These are phyloP conservation scores for Fusarium bulbicola DNA, from an alignment of 2,329 filamentous ascomycete species.

Conservation along the genomic window DNA sequence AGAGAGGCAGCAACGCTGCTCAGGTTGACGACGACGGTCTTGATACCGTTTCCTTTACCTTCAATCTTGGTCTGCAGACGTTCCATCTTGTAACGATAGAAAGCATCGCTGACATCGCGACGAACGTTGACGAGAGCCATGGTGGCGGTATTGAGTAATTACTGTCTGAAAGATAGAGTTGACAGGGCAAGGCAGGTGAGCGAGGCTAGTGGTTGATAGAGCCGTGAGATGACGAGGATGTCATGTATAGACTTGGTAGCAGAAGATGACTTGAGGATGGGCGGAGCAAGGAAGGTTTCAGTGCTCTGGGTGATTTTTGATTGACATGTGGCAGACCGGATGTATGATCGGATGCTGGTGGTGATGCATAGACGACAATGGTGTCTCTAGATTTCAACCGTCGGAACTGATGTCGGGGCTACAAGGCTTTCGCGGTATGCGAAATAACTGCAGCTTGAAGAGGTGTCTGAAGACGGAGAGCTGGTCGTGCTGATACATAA, in stretches of 20 bases:
- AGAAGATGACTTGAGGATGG: conserved; percentile 47
- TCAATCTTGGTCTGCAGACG: conserved; percentile 98
- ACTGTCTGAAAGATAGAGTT: conserved; percentile 27
- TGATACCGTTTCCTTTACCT: conserved; percentile 99
- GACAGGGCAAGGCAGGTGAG: conserved; percentile 23
- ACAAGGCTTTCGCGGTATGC: conserved; percentile 94
- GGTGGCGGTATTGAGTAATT: conserved; percentile 60
- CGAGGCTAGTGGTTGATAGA: conserved; percentile 29
- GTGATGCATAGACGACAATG: conserved; percentile 66
- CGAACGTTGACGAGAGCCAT: conserved; percentile 99
- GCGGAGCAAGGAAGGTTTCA: conserved; percentile 59
- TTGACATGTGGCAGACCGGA: conserved; percentile 65
- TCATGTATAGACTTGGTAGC: conserved; percentile 52
- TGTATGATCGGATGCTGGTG: conserved; percentile 57
- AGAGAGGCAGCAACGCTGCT: conserved; percentile 92
- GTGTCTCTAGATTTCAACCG: conserved; percentile 73
- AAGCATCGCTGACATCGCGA: conserved; percentile 96
- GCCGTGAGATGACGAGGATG: conserved; percentile 44
- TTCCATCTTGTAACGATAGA: conserved; percentile 99
- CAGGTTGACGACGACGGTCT: conserved; percentile 96
- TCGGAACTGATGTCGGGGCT: conserved; percentile 88
- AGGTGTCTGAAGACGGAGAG: conserved; percentile 94
- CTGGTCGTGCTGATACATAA: conserved; percentile 98
- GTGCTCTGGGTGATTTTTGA: conserved; percentile 62
- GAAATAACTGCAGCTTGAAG: conserved; percentile 96